These are phyloP conservation scores for Penicillium bialowiezense DNA, from an alignment of 495 filamentous ascomycete genomes.

Conservation along the genomic window DNA sequence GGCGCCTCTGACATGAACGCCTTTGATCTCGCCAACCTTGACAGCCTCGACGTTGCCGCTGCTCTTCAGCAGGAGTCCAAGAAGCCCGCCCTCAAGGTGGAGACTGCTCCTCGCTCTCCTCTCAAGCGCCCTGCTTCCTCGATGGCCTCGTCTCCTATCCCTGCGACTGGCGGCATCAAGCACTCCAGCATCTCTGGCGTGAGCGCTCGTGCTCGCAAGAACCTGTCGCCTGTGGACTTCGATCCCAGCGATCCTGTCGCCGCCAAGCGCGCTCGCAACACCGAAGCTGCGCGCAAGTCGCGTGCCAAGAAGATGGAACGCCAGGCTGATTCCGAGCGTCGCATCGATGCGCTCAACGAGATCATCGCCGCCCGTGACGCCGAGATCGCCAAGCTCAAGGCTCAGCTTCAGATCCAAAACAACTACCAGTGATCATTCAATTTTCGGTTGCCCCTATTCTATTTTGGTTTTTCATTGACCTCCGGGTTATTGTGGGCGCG, in stretches of 20 bases:
- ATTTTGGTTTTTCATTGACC: slow-evolving; percentile 12
- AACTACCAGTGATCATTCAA: slow-evolving; percentile 18
- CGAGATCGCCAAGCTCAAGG: slow-evolving; percentile 52
- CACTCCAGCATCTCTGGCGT: slow-evolving; percentile 72
- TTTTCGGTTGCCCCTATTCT: neutral
- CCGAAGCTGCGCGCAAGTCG: slow-evolving; percentile 91
- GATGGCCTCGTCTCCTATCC: slow-evolving; percentile 26
- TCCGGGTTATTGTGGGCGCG: slow-evolving; percentile 26
- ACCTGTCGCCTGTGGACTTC: slow-evolving; percentile 68
- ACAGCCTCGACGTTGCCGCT: slow-evolving; percentile 30
- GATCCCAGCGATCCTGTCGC: slow-evolving; percentile 66
- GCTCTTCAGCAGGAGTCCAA: slow-evolving; percentile 29
- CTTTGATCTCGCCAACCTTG: slow-evolving; percentile 28
- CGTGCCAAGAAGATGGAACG: slow-evolving; percentile 76
- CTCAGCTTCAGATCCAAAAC: slow-evolving; percentile 21
- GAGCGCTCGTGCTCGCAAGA: slow-evolving; percentile 68
- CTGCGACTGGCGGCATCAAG: slow-evolving; percentile 38
- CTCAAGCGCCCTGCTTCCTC: slow-evolving; percentile 46
- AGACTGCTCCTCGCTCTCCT: slow-evolving; percentile 11
- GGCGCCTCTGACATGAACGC: slow-evolving; percentile 37
- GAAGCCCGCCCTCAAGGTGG: slow-evolving; percentile 38
- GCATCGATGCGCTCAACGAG: slow-evolving; percentile 49
- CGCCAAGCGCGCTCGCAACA: slow-evolving; percentile 93
- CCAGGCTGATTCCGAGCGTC: slow-evolving; percentile 57
- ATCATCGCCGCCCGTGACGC: slow-evolving; percentile 54